Percentiles rank a stretch among this genome's conserved stretches.
Evolutionary conservation across 2,329 filamentous ascomycete genomes (phyloP).

Genomic region (Aotearoamyces nothofagi): DNA sequence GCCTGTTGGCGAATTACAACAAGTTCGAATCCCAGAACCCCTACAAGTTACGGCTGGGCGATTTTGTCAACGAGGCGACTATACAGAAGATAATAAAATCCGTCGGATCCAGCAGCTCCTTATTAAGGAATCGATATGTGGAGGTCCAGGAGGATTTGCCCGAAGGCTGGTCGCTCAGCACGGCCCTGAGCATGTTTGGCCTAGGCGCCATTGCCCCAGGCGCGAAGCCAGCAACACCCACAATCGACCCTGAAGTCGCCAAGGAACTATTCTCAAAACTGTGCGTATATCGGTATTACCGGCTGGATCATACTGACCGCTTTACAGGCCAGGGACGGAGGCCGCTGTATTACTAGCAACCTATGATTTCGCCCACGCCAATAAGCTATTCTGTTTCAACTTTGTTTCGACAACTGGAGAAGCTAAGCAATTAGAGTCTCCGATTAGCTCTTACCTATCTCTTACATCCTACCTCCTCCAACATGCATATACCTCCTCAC

Average conservation of each 20-base stretch:
- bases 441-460: conserved; percentile 72
- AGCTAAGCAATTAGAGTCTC: conserved; percentile 49
- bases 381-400: conserved; percentile 87
- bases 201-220: conserved; percentile 61
- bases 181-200: conserved; percentile 71
- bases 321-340: conserved; percentile 58
- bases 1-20: conserved; percentile 91
- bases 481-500: conserved; percentile 71
- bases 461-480: conserved; percentile 86
- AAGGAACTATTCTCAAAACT: conserved; percentile 69
- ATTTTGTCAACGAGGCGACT: conserved; percentile 84
- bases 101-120: conserved; percentile 57
- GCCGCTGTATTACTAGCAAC: conserved; percentile 69
- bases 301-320: conserved; percentile 10
- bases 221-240: conserved; percentile 42
- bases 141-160: conserved; percentile 81
- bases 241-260: conserved; percentile 62
- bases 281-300: conserved; percentile 31
- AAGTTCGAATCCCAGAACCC: conserved; percentile 98
- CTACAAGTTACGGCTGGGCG: conserved; percentile 79
- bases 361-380: conserved; percentile 88
- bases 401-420: conserved; percentile 51
- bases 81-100: conserved; percentile 71
- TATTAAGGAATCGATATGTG: conserved; percentile 60
- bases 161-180: conserved; percentile 74